Percentiles rank a stretch among this genome's conserved stretches.
phyloP scores from a whole-genome alignment of 2,329 filamentous ascomycete genomes.

The Exophiala bonariae region DNA sequence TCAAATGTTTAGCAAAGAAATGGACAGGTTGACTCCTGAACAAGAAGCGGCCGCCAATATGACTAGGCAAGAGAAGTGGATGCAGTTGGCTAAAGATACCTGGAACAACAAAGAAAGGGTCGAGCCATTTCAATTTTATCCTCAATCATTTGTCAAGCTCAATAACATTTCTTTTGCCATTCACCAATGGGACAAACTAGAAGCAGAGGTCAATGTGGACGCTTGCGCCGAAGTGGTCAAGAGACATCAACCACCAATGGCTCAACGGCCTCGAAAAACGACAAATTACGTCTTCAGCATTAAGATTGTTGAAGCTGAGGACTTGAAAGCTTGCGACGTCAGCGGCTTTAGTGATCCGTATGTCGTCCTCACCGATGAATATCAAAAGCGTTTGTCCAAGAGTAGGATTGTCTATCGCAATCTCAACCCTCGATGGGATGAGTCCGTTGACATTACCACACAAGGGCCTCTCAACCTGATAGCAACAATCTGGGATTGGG shows the following conservation, averaged over 20 bases:
- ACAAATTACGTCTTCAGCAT: constrained; percentile 97
- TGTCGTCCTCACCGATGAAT: constrained; percentile 94
- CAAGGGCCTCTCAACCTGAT: constrained; percentile 90
- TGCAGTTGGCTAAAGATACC: constrained; percentile 90
- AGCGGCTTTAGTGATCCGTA: constrained; percentile 95
- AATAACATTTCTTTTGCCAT: constrained; percentile 98
- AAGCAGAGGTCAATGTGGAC: constrained; percentile 87
- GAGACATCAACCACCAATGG: constrained; percentile 69
- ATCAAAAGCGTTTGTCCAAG: constrained; percentile 93
- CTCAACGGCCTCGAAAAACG: constrained; percentile 66
- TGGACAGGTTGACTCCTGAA: constrained; percentile 87
- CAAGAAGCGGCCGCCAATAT: constrained; percentile 77
- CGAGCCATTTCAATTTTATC: constrained; percentile 87
- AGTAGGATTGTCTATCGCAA: constrained; percentile 88
- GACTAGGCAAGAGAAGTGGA: constrained; percentile 86
- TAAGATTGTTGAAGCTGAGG: constrained; percentile 97
- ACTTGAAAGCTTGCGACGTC: constrained; percentile 96
- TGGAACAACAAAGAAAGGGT: constrained; percentile 90
- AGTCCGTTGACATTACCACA: constrained; percentile 93
- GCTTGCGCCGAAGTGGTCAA: constrained; percentile 80
- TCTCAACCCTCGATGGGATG: constrained; percentile 94
- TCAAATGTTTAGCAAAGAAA: constrained; percentile 80
- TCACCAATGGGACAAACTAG: constrained; percentile 85
- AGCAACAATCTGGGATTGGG: constrained; percentile 97
- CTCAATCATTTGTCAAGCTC: constrained; percentile 89